phyloP scores from a whole-genome alignment of 345 rosid genomes.

The Lumnitzera littorea region DNA sequence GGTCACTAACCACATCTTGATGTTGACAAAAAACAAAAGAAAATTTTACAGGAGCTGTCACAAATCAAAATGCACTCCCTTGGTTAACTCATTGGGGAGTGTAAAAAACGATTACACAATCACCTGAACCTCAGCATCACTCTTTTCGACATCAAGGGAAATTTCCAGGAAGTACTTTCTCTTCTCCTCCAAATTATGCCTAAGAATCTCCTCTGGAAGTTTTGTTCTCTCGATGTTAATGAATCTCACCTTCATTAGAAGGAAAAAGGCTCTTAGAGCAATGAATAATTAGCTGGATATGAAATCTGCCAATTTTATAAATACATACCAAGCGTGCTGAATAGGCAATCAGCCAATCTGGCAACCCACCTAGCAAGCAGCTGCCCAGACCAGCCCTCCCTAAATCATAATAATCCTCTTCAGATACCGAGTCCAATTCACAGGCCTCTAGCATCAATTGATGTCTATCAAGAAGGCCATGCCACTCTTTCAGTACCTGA shows the following conservation, averaged over 20 bases:
- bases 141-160: conserved; percentile 80
- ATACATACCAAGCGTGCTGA: conserved; percentile 84
- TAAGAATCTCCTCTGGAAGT: conserved; percentile 87
- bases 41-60: not conserved
- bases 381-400: conserved; percentile 97
- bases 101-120: conserved; percentile 9
- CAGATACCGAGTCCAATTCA: conserved; percentile 67
- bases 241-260: conserved; percentile 79
- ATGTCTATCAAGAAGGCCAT: conserved; percentile 83
- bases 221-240: conserved; percentile 91
- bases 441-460: conserved; percentile 90
- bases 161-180: conserved; percentile 69
- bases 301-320: conserved; percentile 1
- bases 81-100: not conserved
- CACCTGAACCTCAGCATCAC: conserved; percentile 99
- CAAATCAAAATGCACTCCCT: not conserved
- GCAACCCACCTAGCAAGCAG: conserved; percentile 97
- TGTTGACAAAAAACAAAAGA: not conserved
- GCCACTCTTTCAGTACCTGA: conserved; percentile 90
- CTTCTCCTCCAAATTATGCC: conserved; percentile 93
- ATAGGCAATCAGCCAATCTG: conserved; percentile 92
- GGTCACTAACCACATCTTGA: too few species aligned
- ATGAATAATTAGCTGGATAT: conserved; percentile 1
- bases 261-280: conserved; percentile 11
- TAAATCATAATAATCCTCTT: conserved; percentile 94